Conservation (phyloP, 768 basidiomycete genomes). For the Chiua virens region DNA sequence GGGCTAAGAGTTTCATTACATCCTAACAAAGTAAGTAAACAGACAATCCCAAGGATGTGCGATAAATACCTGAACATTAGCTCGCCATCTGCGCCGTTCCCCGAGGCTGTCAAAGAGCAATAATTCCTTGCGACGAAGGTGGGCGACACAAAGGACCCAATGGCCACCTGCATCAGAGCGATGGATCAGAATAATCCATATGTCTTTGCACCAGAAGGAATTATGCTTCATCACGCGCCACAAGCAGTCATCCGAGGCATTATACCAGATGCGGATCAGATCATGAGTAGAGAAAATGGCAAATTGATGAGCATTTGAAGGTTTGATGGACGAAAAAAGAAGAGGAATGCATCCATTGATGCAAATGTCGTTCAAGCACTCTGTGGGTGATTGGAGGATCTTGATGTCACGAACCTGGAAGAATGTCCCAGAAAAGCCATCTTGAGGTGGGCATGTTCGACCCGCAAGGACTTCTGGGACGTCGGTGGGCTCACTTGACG, state of each 20-base stretch:
- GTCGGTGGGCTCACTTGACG: too few relatives aligned
- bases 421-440: neutral
- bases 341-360: constrained; percentile 18
- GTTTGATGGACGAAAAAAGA: neutral
- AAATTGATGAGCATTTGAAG: neutral
- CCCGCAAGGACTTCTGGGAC: too few relatives aligned
- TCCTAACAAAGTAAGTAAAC: too few relatives aligned
- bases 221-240: constrained; percentile 18
- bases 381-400: constrained; percentile 2
- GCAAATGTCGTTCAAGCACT: constrained; percentile 9
- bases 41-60: too few relatives aligned
- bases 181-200: constrained; percentile 44
- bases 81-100: constrained; percentile 1
- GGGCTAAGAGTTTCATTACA: too few relatives aligned
- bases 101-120: constrained; percentile 15
- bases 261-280: neutral
- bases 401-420: constrained; percentile 10
- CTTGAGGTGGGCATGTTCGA: neutral
- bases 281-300: constrained; percentile 9
- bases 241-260: constrained; percentile 3
- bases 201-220: constrained; percentile 38
- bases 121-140: constrained; percentile 3
- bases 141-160: constrained; percentile 33
- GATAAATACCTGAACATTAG: neutral
- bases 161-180: constrained; percentile 17